Evolutionary conservation across 2,329 filamentous ascomycete genomes (phyloP).

Genomic region (Cryphonectria parasitica): DNA sequence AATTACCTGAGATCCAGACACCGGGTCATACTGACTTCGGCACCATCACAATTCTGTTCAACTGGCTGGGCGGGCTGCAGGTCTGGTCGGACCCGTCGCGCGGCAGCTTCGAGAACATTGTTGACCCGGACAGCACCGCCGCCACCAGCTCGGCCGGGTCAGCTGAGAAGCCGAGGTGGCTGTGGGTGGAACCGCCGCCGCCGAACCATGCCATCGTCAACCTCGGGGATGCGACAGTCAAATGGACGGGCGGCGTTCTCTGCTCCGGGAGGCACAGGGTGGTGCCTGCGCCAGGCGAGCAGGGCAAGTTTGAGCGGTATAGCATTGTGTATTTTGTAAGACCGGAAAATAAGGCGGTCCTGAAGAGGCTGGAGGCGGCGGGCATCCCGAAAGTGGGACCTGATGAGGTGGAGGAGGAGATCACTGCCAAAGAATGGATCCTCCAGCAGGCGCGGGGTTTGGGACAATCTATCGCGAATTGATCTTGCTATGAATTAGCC

Average conservation of each 20-base stretch:
- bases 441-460: conserved; percentile 18
- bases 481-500: background rate
- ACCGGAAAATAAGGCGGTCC: conserved; percentile 29
- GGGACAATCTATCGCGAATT: conserved; percentile 18
- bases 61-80: conserved; percentile 44
- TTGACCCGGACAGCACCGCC: conserved; percentile 23
- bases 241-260: conserved; percentile 40
- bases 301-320: conserved; percentile 27
- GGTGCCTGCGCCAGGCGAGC: conserved; percentile 35
- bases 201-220: conserved; percentile 42
- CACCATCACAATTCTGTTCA: conserved; percentile 44
- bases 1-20: conserved; percentile 29
- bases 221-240: conserved; percentile 42
- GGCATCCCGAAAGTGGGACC: conserved; percentile 28
- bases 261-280: conserved; percentile 41
- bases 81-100: conserved; percentile 33
- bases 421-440: conserved; percentile 30
- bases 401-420: conserved; percentile 17
- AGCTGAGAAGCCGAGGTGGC: conserved; percentile 33
- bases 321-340: conserved; percentile 31
- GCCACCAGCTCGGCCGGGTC: background rate
- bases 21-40: conserved; percentile 44
- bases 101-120: conserved; percentile 23
- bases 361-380: conserved; percentile 26
- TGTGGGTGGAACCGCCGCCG: conserved; percentile 40